Evolutionary conservation across 345 rosid genomes (phyloP), one percentile per base, ranked within the genome.

Genomic region (Bruguiera sexangula): DNA sequence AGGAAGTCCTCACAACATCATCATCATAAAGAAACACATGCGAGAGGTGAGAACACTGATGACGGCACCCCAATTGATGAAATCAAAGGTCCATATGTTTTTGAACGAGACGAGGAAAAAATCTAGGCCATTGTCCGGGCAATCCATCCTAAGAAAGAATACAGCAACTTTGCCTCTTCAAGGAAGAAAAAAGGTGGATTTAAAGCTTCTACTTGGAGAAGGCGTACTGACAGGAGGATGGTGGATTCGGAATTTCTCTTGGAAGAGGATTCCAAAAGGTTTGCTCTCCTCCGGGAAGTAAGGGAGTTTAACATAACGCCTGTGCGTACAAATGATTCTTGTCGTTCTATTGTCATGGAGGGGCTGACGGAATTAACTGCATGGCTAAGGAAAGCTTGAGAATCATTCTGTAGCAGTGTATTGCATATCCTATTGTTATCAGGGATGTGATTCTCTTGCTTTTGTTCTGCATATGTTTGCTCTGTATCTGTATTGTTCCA

Each of bases 11-110:
- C 18, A n/a, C 36, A 3, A 46, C 72, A 50, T 68, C 84, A 68
- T 68, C 84, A 68, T 69, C 61, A 43, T 72, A 84, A 78, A 67
- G 87, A 89, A 76, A 76, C 82, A 60, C 90, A 82, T 64, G 89
- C 87, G 54, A 77, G 56, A 70, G 79, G 77, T 27, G 80, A 86
- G 21, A 80, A 73, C 59, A 83, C 84, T 54, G 52, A 88, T 55
- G 87, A 79, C 62, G 74, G 56, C 74, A 85, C 86, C 0, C 81
- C 72, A 0, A 75, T 83, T n/a, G 57, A 71, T 32, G 83, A 84
- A 70, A 84, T 88, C 59, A 88, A 80, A 66, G 89, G 77, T 60
- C 93, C 93, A 4, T 86, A 60, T 75, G 77, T 86, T 8, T 83
- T 82, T 10, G 76, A 80, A 56, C 76, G 89, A 72, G 85, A 78